These are phyloP conservation scores for Peronospora tabacina DNA, from an alignment of 352 stramenopile species.

Conservation along the genomic window DNA sequence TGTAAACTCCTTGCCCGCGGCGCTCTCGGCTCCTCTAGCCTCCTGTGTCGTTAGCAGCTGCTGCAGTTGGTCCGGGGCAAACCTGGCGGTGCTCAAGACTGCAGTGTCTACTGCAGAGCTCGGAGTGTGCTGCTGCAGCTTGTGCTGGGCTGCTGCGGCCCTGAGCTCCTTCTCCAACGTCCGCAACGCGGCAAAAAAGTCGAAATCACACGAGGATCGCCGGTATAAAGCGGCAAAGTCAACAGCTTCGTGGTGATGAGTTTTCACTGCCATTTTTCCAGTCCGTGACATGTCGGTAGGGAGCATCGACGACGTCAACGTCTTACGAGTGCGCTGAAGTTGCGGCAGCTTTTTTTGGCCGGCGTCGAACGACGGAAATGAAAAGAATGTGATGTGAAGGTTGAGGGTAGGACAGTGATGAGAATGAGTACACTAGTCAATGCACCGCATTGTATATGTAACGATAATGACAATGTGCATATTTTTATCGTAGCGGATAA, in stretches of 20 bases:
- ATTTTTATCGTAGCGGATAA: no score
- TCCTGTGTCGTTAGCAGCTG: constrained; percentile 55
- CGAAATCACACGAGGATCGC: constrained; percentile 43
- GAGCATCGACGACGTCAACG: constrained; percentile 10
- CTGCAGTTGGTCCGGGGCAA: constrained; percentile 56
- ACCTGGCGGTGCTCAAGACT: constrained; percentile 20
- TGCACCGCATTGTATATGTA: no score
- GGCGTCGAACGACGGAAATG: not conserved
- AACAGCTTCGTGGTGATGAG: constrained; percentile 3
- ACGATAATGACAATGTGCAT: no score
- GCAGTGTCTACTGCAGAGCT: constrained; percentile 10
- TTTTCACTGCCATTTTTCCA: constrained; percentile 5
- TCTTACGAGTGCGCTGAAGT: constrained; percentile 7
- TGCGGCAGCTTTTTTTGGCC: constrained; percentile 15
- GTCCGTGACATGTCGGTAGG: constrained; percentile 18
- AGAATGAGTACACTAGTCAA: not conserved
- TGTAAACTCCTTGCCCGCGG: constrained; percentile 36
- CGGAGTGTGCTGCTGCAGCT: constrained; percentile 19
- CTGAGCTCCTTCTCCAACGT: constrained; percentile 55
- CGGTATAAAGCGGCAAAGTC: constrained; percentile 63
- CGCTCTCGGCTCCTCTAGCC: constrained; percentile 27
- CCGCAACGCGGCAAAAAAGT: constrained; percentile 43
- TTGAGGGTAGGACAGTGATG: not conserved
- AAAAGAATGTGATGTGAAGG: constrained; percentile 3
- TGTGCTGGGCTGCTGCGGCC: constrained; percentile 33